Base-by-base conservation (phyloP, 1,284 basidiomycete species). In the Ganoderma multipileum region DNA sequence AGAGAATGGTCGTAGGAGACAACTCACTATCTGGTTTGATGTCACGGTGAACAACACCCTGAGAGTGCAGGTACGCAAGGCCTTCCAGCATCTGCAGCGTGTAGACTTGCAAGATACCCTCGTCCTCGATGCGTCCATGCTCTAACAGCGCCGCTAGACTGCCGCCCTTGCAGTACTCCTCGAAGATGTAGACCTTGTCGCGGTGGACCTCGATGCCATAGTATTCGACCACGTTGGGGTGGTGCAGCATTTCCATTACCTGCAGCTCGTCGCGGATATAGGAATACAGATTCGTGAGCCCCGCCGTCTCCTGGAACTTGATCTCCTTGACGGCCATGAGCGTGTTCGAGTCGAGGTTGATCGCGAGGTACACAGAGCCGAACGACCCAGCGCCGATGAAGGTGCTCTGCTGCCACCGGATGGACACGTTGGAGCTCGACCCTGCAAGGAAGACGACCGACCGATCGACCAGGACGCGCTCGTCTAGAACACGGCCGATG, bases 271-370 rank as follows among this genome's bases (percentile, higher is more conserved):
- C 97, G 79, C 93, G 94, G 81, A 99, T 98, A 79, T 98, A 96
- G 72, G 95, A 89, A 82, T 97, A 95, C 26, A 97, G 83, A 71
- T 89, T 93, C 8, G 95, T 93, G 64, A 94, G 82, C 39, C 93
- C 91, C 60, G 94, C 87, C 63, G 97, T 81, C 81, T 99, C 98
- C 79, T 98, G 96, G 80, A 98, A 98, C 69, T 97, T 95, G 79
- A 99, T 97, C 83, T 99, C 98, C 83, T 99, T 99, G 77, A 99
- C 98, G 4, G 98, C 98, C 96, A 99, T 99, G 68, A 99, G 91
- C 44, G 95, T 94, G 62, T 97, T 96, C 1, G 95, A 94, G 79
- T 99, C 98, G 68, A 99, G 87, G 79, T 99, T 99, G 82, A 99
- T 95, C 26, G 97, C 98, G 54, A 96, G 88, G 80, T 99, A 99